phyloP scores from a whole-genome alignment of 129 eudicot genomes.

The Helianthus tuberosus region DNA sequence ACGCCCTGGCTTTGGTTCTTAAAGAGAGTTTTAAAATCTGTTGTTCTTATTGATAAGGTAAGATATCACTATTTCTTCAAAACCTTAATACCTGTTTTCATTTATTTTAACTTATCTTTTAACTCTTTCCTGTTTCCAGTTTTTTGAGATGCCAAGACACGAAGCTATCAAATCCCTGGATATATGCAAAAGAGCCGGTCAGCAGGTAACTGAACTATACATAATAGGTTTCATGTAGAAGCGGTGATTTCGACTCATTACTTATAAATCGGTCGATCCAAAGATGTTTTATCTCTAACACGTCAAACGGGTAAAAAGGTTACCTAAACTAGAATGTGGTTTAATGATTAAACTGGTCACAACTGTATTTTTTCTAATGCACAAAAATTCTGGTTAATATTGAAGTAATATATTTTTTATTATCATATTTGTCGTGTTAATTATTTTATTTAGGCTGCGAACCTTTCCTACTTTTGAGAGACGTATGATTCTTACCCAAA shows the following conservation, averaged over 20 bases:
- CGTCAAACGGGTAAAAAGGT: background rate
- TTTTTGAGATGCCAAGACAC: conserved; percentile 99
- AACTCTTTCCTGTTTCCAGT: conserved; percentile 41
- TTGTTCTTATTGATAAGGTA: no score
- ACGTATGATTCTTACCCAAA: conserved; percentile 49
- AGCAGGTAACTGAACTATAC: conserved; percentile 61
- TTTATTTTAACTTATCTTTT: conserved; percentile 15
- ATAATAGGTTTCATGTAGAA: background rate
- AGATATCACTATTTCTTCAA: no score
- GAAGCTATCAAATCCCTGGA: conserved; percentile 95
- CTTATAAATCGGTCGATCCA: background rate
- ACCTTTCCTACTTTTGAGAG: conserved; percentile 82
- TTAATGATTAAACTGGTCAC: background rate
- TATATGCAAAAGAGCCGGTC: conserved; percentile 93
- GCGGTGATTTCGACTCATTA: no score
- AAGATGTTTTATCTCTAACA: background rate
- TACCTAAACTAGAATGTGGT: background rate
- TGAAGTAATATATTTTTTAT: background rate
- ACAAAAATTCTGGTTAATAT: background rate
- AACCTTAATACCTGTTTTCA: no score
- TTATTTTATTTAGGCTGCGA: conserved; percentile 60
- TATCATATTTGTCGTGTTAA: background rate
- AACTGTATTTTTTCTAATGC: background rate
- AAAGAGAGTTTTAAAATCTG: no score
- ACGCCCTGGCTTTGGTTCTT: conserved; percentile 92